A percentile compares a stretch with the other conserved stretches of the same genome.
Evolutionary conservation across 768 basidiomycete species (phyloP).

Genomic region (Russula abietina): DNA sequence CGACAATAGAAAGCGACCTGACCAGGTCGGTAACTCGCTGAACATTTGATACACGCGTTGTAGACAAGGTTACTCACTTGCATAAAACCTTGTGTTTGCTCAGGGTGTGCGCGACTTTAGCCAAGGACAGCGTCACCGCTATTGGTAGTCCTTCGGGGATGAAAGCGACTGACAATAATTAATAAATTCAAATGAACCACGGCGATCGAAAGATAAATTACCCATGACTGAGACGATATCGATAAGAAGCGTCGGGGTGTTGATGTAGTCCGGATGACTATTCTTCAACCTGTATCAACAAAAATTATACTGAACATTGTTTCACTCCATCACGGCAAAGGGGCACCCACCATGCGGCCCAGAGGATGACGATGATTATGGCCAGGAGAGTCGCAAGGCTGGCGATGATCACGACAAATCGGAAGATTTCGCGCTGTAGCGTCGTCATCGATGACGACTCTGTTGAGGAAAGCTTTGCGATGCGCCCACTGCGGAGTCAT

Average conservation of each 20-base stretch:
- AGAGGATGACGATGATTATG: slow-evolving; percentile 48
- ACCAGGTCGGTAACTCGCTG: neutral
- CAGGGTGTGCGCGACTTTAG: slow-evolving; percentile 41
- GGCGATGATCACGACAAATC: slow-evolving; percentile 50
- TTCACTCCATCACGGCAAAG: slow-evolving; percentile 19
- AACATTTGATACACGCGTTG: neutral
- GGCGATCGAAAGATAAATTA: slow-evolving; percentile 11
- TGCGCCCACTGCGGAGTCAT: slow-evolving; percentile 31
- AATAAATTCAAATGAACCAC: neutral
- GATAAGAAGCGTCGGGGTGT: slow-evolving; percentile 45
- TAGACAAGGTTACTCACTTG: slow-evolving; percentile 28
- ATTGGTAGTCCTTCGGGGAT: slow-evolving; percentile 52
- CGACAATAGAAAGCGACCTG: slow-evolving; percentile 53
- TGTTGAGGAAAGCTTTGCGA: slow-evolving; percentile 35
- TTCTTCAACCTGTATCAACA: slow-evolving; percentile 37
- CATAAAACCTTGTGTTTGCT: slow-evolving; percentile 48
- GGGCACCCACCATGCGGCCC: slow-evolving; percentile 35
- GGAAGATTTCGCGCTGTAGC: slow-evolving; percentile 48
- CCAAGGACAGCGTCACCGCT: slow-evolving; percentile 50
- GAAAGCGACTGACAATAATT: slow-evolving; percentile 35
- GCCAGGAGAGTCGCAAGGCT: slow-evolving; percentile 40
- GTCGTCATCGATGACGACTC: slow-evolving; percentile 38
- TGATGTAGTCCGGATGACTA: slow-evolving; percentile 42
- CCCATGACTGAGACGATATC: slow-evolving; percentile 52
- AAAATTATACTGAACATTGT: neutral